Base-by-base conservation (phyloP, 345 rosid species). In the Brassica cretica region DNA sequence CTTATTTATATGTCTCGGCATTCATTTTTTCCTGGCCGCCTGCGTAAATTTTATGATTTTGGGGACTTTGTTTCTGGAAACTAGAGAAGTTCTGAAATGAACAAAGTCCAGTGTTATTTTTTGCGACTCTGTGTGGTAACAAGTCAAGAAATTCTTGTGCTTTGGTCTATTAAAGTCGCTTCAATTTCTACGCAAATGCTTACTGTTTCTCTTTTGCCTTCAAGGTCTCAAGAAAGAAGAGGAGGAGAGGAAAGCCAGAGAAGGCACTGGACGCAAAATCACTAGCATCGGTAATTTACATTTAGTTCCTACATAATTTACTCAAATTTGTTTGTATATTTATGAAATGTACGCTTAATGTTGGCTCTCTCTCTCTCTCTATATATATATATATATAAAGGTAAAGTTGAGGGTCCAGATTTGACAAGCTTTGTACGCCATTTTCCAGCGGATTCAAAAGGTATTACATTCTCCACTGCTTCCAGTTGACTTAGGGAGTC, bases 191-290 rank as follows among this genome's bases (percentile, higher is more conserved):
- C 21, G 73, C 29, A 49, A 62, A 12, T 46, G 55, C 41, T 72
- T 41, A 35, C 21, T 62, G 29, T 5, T 1, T 15, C 49, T 68
- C 8, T 68, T 73, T 73, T 73, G 64, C 58, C 64, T 44, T 70
- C 11, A 70, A 93, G 97, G 86, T 84, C 83, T 90, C 71, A 90
- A 91, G 86, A 89, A 89, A 84, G 98, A 92, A 82, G 97, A 91
- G 75, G 92, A 88, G 80, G 91, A 90, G 81, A 93, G 79, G 86
- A 93, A 77, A 83, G 87, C 88, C 69, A 85, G 77, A 83, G 92
- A 89, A 85, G 96, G 88, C 72, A 79, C 80, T 72, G 68, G 82
- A 27, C 84, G 79, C 64, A 89, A 84, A 83, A 75, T 63, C 35
- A 58, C 39, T 24, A 79, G 71, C 83, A 66, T 73, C 0, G 74